Evolutionary conservation across 352 stramenopile species (phyloP), one percentile per base, ranked within the genome.

Genomic region (Pythium phragmiticola): DNA sequence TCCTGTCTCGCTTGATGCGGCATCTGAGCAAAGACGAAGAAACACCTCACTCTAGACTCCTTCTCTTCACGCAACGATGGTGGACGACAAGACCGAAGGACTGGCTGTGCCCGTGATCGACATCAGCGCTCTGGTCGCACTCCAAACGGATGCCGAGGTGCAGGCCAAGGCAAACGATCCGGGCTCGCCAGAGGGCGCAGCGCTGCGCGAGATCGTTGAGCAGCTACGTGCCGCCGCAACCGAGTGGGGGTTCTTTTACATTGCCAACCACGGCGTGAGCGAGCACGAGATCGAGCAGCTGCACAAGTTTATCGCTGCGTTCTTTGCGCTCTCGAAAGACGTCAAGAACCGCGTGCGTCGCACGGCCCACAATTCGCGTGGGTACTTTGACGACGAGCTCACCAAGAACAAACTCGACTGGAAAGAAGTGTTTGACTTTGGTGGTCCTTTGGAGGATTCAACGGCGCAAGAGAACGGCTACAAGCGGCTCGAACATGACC

Each of bases 351-450:
- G 37, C 1, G 55, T 96, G 42, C 85, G 60, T 1, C 95, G 90
- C 63, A 82, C 16, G 54, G 77, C 61, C 36, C 73, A 65, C 17
- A 98, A 98, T 78, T 74, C 90, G 26, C 78, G 89, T 53, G 94
- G 94, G 16, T 98, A 90, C 69, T 97, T 96, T 71, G 89, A 98
- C 63, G 82, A 95, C 60, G 94, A 98, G 62, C 73, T 98, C 23
- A 98, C 94, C 43, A 98, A 98, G 77, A 88, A 95, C 66, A 92
- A 86, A 55, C 72, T 72, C n/a, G 94, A 98, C 75, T 97, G 88
- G 88, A 98, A 98, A 57, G 83, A 98, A 63, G 75, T 68, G 11
- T 77, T 97, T 12, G 92, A 97, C 77, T 75, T 80, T 45, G 64
- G 63, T 30, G 78, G 72, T 2, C 69, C 23, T 2, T 62, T 77